Evolutionary conservation across 352 stramenopile species (phyloP).

Genomic region (Phytopythium mirpurense): DNA sequence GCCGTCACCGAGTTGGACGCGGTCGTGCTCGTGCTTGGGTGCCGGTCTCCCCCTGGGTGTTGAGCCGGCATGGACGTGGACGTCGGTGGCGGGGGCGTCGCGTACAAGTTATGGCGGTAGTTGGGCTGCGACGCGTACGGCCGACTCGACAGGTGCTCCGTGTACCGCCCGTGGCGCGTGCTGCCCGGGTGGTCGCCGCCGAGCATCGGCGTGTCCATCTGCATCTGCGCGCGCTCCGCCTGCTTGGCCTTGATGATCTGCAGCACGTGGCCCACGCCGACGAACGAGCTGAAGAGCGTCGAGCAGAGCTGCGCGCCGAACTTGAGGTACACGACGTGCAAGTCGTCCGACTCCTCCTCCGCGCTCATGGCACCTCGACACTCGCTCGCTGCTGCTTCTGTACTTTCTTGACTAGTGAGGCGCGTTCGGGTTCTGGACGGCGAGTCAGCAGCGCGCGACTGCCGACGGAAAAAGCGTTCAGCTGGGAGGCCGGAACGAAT

Average conservation of each 20-base stretch:
- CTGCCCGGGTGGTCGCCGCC: slow-evolving; percentile 10
- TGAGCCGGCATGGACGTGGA: slow-evolving; percentile 12
- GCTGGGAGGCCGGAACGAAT: no score
- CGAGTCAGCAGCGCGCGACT: no score
- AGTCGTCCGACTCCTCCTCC: slow-evolving; percentile 7
- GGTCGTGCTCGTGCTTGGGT: slow-evolving; percentile 12
- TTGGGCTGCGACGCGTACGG: slow-evolving; percentile 10
- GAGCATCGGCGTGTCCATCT: slow-evolving; percentile 33
- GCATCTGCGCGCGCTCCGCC: slow-evolving; percentile 15
- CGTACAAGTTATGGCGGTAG: slow-evolving; percentile 4
- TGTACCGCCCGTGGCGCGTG: slow-evolving; percentile 1
- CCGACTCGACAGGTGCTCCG: not conserved
- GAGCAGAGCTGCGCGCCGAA: slow-evolving; percentile 63
- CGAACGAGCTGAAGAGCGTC: slow-evolving; percentile 59
- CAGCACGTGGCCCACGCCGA: slow-evolving; percentile 55
- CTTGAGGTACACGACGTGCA: slow-evolving; percentile 38
- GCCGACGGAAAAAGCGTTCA: no score
- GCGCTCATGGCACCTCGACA: not conserved
- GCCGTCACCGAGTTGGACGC: slow-evolving; percentile 25
- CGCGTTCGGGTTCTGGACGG: no score
- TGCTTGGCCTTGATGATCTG: slow-evolving; percentile 40
- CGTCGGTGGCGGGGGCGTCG: not conserved
- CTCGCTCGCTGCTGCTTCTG: no score
- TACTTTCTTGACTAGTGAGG: no score
- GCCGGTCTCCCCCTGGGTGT: slow-evolving; percentile 3